These are phyloP conservation scores for Xerophyta viscosa DNA, from an alignment of 106 monocot genomes.

Conservation along the genomic window DNA sequence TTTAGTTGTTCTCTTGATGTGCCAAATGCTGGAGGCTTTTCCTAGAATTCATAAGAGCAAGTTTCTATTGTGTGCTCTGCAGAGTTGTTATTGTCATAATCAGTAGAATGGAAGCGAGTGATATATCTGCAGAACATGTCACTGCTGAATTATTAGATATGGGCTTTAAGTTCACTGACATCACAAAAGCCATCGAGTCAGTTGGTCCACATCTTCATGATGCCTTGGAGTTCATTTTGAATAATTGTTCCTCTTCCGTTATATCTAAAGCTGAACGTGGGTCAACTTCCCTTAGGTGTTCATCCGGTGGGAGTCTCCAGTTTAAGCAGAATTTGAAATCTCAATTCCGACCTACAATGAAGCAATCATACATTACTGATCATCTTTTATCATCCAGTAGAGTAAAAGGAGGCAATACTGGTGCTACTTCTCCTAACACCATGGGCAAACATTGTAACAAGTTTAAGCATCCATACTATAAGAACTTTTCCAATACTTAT, in stretches of 20 bases:
- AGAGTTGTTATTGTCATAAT: no score
- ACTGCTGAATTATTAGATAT: constrained; percentile 76
- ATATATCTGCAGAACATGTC: constrained; percentile 42
- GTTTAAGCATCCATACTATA: constrained; percentile 6
- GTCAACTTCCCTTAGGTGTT: constrained; percentile 9
- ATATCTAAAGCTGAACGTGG: neutral
- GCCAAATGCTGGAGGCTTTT: no score
- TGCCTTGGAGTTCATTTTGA: constrained; percentile 70
- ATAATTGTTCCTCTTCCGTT: constrained; percentile 13
- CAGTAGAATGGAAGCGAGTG: constrained; percentile 27
- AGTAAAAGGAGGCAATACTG: constrained; percentile 12
- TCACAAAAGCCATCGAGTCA: constrained; percentile 40
- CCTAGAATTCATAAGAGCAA: no score
- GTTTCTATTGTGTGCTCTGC: no score
- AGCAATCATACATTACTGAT: constrained; percentile 62
- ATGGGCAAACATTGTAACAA: constrained; percentile 5
- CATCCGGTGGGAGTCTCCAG: constrained; percentile 7
- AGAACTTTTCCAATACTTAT: neutral
- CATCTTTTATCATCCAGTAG: constrained; percentile 28
- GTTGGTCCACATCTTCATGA: constrained; percentile 63
- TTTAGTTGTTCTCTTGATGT: no score
- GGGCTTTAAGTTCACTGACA: constrained; percentile 72
- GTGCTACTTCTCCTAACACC: constrained; percentile 9
- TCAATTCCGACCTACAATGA: constrained; percentile 14
- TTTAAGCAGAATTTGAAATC: neutral